Percentiles rank a stretch among this genome's conserved stretches.
Evolutionary conservation across 225 moss, liverwort and hornwort genomes (phyloP).

Genomic region (Marchantia paleacea): DNA sequence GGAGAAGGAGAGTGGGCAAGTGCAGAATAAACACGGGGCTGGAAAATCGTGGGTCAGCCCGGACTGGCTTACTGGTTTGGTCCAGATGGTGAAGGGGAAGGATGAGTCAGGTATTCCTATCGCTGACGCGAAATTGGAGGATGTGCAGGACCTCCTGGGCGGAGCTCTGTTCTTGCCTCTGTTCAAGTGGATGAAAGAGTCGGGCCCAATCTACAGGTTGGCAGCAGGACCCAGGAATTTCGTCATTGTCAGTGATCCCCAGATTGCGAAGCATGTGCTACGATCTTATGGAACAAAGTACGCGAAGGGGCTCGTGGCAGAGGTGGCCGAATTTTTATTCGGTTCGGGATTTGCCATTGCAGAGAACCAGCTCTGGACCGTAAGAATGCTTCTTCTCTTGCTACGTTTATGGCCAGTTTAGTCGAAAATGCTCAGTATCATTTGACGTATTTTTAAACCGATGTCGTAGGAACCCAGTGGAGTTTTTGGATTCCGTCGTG

Average conservation of each 20-base stretch:
- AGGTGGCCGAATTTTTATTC: constrained; percentile 79
- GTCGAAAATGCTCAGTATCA: no score
- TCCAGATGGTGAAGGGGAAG: constrained; percentile 61
- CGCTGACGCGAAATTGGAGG: constrained; percentile 84
- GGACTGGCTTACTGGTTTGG: constrained; percentile 66
- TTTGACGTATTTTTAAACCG: no score
- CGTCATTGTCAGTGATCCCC: constrained; percentile 88
- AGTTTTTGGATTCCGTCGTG: no score
- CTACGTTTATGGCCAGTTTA: no score
- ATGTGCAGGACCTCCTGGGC: constrained; percentile 89
- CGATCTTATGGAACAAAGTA: constrained; percentile 72
- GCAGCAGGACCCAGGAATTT: constrained; percentile 95
- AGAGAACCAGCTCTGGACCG: constrained; percentile 79
- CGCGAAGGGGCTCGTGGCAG: constrained; percentile 70
- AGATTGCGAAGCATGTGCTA: constrained; percentile 86
- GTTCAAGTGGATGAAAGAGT: constrained; percentile 93
- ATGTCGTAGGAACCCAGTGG: no score
- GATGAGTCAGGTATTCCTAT: constrained; percentile 78
- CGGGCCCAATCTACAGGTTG: constrained; percentile 79
- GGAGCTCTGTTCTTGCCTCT: constrained; percentile 93
- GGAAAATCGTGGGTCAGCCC: constrained; percentile 88
- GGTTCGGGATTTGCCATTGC: constrained; percentile 92
- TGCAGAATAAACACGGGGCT: constrained; percentile 49
- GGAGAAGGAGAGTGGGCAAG: constrained; percentile 16
- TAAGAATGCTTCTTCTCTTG: constrained; percentile 32